These are phyloP conservation scores for Aspergillus hancockii DNA, from an alignment of 495 filamentous ascomycete species.

Conservation along the genomic window DNA sequence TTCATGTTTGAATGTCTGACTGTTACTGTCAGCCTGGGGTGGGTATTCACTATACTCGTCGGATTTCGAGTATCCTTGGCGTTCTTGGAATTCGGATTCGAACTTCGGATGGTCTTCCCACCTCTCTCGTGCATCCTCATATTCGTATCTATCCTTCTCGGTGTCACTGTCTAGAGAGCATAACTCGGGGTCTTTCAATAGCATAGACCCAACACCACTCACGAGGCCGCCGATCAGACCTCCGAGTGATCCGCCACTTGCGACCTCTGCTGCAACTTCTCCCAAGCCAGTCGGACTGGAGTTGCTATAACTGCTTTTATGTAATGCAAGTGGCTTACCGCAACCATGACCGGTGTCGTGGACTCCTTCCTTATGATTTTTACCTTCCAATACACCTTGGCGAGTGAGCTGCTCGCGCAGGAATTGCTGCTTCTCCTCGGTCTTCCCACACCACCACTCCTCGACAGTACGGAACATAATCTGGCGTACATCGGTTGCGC, in stretches of 20 bases:
- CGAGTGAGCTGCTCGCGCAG: constrained; percentile 73
- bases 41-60: no score
- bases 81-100: no score
- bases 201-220: constrained; percentile 46
- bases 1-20: neutral
- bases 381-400: constrained; percentile 69
- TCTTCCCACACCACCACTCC: constrained; percentile 75
- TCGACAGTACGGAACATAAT: constrained; percentile 77
- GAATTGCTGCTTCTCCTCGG: constrained; percentile 57
- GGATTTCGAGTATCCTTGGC: no score
- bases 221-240: constrained; percentile 54
- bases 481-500: constrained; percentile 67
- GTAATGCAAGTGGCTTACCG: constrained; percentile 67
- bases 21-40: no score
- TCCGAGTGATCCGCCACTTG: constrained; percentile 50
- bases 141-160: constrained; percentile 23
- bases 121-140: constrained; percentile 27
- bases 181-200: constrained; percentile 37
- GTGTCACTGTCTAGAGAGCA: constrained; percentile 27
- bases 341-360: constrained; percentile 84
- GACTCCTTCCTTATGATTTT: constrained; percentile 85
- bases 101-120: no score
- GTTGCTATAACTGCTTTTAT: constrained; percentile 35
- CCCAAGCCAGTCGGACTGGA: constrained; percentile 34
- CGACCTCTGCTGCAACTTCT: constrained; percentile 44